These are phyloP conservation scores for Alloascoidea hylecoeti DNA, from an alignment of 805 yeast species.

Conservation along the genomic window DNA sequence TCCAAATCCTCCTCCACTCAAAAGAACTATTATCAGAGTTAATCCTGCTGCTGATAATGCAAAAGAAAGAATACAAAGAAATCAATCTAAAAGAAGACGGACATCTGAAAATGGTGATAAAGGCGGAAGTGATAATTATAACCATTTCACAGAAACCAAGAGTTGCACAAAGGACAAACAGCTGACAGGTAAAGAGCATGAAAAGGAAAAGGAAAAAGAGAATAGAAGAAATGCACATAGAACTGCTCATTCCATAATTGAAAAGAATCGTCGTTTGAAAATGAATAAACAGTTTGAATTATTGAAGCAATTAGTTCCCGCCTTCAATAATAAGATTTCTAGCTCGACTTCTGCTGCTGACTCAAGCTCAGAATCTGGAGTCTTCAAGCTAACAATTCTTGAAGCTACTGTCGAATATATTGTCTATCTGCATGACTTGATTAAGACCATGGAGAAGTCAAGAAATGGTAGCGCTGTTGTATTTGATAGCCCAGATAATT, in stretches of 20 bases:
- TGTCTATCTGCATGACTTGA: slow-evolving; percentile 40
- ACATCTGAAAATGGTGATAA: no score
- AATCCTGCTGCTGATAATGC: no score
- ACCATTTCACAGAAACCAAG: no score
- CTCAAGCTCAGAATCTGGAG: not conserved
- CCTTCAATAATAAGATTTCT: slow-evolving; percentile 56
- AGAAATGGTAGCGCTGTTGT: not conserved
- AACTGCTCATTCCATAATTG: slow-evolving; percentile 63
- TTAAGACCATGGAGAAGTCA: slow-evolving; percentile 2
- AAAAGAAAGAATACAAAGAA: no score
- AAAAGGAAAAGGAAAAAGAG: slow-evolving; percentile 7
- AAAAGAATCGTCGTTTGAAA: slow-evolving; percentile 62
- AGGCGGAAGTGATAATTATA: no score
- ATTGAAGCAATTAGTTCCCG: slow-evolving; percentile 62
- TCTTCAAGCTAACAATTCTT: slow-evolving; percentile 61
- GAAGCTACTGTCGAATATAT: slow-evolving; percentile 76
- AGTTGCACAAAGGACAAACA: no score
- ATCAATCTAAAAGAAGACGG: no score
- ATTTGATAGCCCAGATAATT: not conserved
- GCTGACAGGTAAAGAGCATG: no score
- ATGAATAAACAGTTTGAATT: slow-evolving; percentile 80
- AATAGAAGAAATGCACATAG: slow-evolving; percentile 32
- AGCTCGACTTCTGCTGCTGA: no score
- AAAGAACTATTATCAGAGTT: no score
- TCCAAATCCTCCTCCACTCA: no score